Conservation (phyloP, 192 early-diverging fungal species). For the Coemansia sp. region DNA sequence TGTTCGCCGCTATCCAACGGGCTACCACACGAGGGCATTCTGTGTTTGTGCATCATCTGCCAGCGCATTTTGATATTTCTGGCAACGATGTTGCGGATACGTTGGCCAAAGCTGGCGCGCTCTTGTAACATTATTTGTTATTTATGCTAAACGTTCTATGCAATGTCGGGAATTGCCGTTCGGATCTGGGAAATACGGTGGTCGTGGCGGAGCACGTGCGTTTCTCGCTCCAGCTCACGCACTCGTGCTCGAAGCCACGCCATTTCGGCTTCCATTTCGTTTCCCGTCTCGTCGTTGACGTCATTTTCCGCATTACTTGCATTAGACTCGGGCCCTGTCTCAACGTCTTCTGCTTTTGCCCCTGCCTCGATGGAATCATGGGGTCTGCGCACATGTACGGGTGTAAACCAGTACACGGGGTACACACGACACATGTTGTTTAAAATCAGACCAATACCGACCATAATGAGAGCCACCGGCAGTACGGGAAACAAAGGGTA, state of each 20-base stretch:
- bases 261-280: conserved; percentile 24
- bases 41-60: conserved; percentile 48
- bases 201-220: background rate
- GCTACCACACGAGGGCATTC: conserved; percentile 19
- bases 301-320: conserved; percentile 1
- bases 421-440: conserved; percentile 48
- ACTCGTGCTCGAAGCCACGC: conserved; percentile 38
- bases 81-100: conserved; percentile 50
- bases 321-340: background rate
- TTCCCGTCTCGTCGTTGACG: conserved; percentile 20
- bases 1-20: conserved; percentile 13
- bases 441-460: conserved; percentile 26
- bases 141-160: background rate
- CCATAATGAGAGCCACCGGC: conserved; percentile 35
- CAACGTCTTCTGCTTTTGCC: background rate
- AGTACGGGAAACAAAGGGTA: conserved; percentile 49
- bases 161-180: background rate
- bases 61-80: conserved; percentile 34
- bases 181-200: background rate
- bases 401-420: conserved; percentile 49
- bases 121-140: conserved; percentile 12
- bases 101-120: conserved; percentile 48
- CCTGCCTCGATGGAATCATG: background rate
- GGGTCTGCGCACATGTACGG: conserved; percentile 16
- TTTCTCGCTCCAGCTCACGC: conserved; percentile 30